Evolutionary conservation across 2,329 filamentous ascomycete species (phyloP).

Genomic region (Trichophaea hybrida): DNA sequence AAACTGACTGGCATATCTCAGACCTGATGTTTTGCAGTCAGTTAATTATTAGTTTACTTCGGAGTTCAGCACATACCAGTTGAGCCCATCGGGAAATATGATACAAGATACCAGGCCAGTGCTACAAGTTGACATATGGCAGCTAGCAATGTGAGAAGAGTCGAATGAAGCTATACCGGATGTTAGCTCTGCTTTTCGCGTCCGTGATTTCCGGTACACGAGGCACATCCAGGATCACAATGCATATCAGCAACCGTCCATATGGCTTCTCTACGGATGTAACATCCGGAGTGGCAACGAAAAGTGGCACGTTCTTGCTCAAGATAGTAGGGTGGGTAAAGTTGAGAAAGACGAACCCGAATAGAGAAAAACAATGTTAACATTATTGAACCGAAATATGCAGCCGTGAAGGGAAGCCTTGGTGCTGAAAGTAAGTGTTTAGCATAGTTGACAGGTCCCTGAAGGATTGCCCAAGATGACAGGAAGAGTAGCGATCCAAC

Average conservation of each 20-base stretch:
- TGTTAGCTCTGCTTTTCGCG: neutral
- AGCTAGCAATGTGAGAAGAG: slow-evolving; percentile 70
- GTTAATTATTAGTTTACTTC: slow-evolving; percentile 1
- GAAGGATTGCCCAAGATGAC: slow-evolving; percentile 81
- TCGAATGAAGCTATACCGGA: slow-evolving; percentile 56
- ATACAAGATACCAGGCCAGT: slow-evolving; percentile 83
- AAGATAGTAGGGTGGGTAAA: slow-evolving; percentile 9
- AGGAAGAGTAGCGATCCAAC: slow-evolving; percentile 84
- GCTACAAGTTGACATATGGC: slow-evolving; percentile 71
- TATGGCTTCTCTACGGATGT: neutral
- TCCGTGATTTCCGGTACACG: neutral
- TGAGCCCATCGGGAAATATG: slow-evolving; percentile 88
- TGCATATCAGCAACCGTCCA: neutral
- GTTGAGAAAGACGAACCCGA: slow-evolving; percentile 51
- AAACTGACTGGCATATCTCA: slow-evolving; percentile 75
- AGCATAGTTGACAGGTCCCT: slow-evolving; percentile 73
- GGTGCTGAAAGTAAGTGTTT: slow-evolving; percentile 72
- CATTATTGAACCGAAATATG: slow-evolving; percentile 85
- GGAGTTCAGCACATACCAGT: slow-evolving; percentile 5
- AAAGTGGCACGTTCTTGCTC: neutral
- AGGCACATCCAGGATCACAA: neutral
- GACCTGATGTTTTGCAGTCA: slow-evolving; percentile 40
- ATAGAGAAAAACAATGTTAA: slow-evolving; percentile 85
- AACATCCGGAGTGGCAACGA: slow-evolving; percentile 8
- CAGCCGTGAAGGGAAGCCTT: slow-evolving; percentile 78